These are phyloP conservation scores for Bruguiera sexangula DNA, from an alignment of 345 rosid genomes.

Conservation along the genomic window DNA sequence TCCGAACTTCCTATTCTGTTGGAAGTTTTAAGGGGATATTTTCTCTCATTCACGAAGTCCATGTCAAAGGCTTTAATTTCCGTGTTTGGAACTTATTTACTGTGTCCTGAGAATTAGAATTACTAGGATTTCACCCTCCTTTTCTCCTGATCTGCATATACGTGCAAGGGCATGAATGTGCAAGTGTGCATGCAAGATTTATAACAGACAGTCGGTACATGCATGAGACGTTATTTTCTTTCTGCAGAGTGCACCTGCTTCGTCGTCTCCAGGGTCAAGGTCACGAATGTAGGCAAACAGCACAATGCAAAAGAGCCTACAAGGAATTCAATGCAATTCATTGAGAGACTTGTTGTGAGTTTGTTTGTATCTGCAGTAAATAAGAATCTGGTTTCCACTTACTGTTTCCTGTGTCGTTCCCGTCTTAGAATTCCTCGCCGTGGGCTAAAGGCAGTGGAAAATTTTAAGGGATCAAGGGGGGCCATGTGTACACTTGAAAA, in stretches of 20 bases:
- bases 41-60: background rate
- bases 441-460: too few species aligned
- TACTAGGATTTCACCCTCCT: background rate
- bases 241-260: conserved; percentile 48
- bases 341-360: too few species aligned
- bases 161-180: background rate
- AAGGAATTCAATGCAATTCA: too few species aligned
- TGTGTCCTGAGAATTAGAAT: background rate
- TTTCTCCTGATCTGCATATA: background rate
- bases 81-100: background rate
- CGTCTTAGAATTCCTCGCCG: too few species aligned
- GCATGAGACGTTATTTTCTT: background rate
- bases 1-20: background rate
- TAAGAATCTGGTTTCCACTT: too few species aligned
- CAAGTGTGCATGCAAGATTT: background rate
- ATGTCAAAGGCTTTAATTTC: background rate
- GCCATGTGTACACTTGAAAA: too few species aligned
- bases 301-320: too few species aligned
- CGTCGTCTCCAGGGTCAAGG: conserved; percentile 35
- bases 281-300: conserved; percentile 40
- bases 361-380: too few species aligned
- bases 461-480: too few species aligned
- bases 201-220: background rate
- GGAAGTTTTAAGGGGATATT: background rate
- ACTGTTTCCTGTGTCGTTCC: too few species aligned